Conservation (phyloP, 192 early-diverging fungal species). For the Pilobolus umbonatus region DNA sequence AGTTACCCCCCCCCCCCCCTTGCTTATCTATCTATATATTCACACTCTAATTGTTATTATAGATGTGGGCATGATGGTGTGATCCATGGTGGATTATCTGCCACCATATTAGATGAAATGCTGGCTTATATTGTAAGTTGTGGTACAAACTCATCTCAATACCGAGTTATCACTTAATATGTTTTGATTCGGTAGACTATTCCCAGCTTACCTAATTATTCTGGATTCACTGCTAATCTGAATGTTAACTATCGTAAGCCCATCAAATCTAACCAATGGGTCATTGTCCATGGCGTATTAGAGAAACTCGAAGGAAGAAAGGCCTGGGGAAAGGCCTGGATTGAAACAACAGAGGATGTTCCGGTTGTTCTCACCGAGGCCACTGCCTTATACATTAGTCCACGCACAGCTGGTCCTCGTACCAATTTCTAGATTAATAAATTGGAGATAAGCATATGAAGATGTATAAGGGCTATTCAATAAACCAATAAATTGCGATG, state of each 20-base stretch:
- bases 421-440: constrained; percentile 16
- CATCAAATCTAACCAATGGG: constrained; percentile 25
- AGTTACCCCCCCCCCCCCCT: background rate
- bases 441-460: too few species aligned
- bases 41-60: background rate
- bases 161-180: too few species aligned
- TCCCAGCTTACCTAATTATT: constrained; percentile 24
- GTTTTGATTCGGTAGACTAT: background rate
- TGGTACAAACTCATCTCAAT: background rate
- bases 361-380: constrained; percentile 20
- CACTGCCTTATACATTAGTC: constrained; percentile 27
- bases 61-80: constrained; percentile 73
- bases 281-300: constrained; percentile 21
- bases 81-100: constrained; percentile 69
- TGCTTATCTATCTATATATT: background rate
- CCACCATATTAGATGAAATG: constrained; percentile 30
- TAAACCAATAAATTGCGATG: too few species aligned
- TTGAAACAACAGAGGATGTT: constrained; percentile 18
- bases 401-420: constrained; percentile 11
- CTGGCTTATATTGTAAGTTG: constrained; percentile 32
- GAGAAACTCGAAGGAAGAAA: constrained; percentile 25
- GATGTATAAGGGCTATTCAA: too few species aligned
- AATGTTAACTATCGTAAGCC: constrained; percentile 30
- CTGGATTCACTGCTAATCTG: constrained; percentile 31
- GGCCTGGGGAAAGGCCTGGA: constrained; percentile 27